Base-by-base conservation (phyloP, 495 filamentous ascomycete genomes). In the Gamarada debralockiae region DNA sequence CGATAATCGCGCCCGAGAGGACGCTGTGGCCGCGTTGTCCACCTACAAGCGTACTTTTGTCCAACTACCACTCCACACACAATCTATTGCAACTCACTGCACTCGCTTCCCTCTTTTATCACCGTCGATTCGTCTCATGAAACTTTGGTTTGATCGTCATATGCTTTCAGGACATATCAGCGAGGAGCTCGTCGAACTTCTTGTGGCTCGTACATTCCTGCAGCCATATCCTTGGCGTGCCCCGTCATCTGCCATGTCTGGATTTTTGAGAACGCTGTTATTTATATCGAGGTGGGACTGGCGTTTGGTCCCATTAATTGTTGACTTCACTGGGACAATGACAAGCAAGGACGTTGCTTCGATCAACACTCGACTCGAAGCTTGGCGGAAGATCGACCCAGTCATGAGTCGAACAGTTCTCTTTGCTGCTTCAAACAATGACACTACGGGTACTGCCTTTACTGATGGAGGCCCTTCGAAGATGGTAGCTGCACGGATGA, bases 261-360 rank as follows among this genome's bases (percentile, higher is more conserved):
- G 86, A 3, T 95, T 98, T 60, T 66, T 91, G 17, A 80, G 92
- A 36, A 87, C 90, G 4, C 71, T 98, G 8, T 61, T 81, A 6
- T 85, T 89, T 56, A 68, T 97, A 10, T 79, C 90, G 1, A 76
- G 79, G 20, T 98, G 93, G 91, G 90, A 97, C 60, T 98, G 93
- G 93, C 82, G 88, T 18, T 69, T 76, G 23, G 84, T 89, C 22
- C 87, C 93, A 0, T 74, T 96, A 23, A 77, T 96, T 31, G 71
- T 97, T 21, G 87, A 96, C 63, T 74, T 90, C 6, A 70, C 75
- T 48, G 75, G 68, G 47, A 73, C 75, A 33, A 73, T 84, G 59
- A 73, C 74, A 51, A 66, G 64, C 46, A 71, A 69, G 50, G 82
- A 78, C 21, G 76, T 86, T 1, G 67, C 81, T 27, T 67, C 67